phyloP scores from a whole-genome alignment of 2,329 filamentous ascomycete species.

The Scolecobasidium constrictum region DNA sequence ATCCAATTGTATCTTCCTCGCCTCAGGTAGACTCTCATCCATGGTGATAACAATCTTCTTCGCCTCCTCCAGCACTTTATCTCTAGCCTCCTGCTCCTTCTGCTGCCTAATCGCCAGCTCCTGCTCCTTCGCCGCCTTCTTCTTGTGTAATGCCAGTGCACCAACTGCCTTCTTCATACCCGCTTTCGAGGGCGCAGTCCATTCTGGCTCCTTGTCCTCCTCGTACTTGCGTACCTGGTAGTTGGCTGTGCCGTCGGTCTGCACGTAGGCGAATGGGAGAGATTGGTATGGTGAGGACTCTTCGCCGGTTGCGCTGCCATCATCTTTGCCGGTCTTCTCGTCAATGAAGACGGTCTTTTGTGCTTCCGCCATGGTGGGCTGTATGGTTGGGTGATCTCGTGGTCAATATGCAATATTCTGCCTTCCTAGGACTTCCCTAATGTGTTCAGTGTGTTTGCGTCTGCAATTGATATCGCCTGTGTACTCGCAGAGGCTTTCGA shows the following conservation, averaged over 20 bases:
- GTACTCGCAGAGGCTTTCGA: too few species aligned
- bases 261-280: slow-evolving; percentile 65
- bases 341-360: slow-evolving; percentile 56
- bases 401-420: too few species aligned
- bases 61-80: slow-evolving; percentile 66
- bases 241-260: slow-evolving; percentile 50
- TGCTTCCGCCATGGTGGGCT: slow-evolving; percentile 5
- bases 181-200: slow-evolving; percentile 75
- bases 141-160: slow-evolving; percentile 65
- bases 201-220: slow-evolving; percentile 51
- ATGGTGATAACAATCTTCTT: slow-evolving; percentile 66
- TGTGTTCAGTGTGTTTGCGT: too few species aligned
- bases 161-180: slow-evolving; percentile 76
- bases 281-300: slow-evolving; percentile 72
- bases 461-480: too few species aligned
- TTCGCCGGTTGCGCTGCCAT: slow-evolving; percentile 52
- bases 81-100: slow-evolving; percentile 60
- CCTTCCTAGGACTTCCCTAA: too few species aligned
- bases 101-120: slow-evolving; percentile 61
- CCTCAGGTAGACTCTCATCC: slow-evolving; percentile 60
- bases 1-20: slow-evolving; percentile 65
- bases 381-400: not conserved
- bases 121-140: slow-evolving; percentile 71
- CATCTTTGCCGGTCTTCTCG: slow-evolving; percentile 66
- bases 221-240: slow-evolving; percentile 55